Evolutionary conservation across 305 asterid genomes (phyloP).

Genomic region (Stenogyne calaminthoides): DNA sequence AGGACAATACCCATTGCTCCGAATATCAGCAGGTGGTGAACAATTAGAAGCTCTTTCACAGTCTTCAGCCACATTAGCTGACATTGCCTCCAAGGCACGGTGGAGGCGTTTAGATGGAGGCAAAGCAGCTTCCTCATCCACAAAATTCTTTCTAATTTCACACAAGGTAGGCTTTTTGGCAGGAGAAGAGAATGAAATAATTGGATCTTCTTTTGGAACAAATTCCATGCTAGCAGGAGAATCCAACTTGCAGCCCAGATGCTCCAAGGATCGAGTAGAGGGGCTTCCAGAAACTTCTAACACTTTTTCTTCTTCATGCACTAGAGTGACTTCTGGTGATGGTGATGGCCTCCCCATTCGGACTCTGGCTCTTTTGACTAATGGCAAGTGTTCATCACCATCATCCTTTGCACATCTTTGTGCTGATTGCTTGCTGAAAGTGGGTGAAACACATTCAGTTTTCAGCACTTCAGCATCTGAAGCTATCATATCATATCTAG

Average conservation of each 20-base stretch:
- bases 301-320: conserved; percentile 50
- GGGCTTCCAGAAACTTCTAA: conserved; percentile 45
- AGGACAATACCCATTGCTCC: conserved; percentile 45
- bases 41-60: conserved; percentile 47
- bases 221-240: conserved; percentile 43
- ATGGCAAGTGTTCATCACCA: conserved; percentile 90
- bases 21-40: conserved; percentile 41
- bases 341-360: conserved; percentile 70
- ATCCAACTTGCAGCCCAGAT: conserved; percentile 51
- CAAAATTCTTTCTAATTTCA: conserved; percentile 58
- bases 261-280: conserved; percentile 39
- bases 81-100: conserved; percentile 97
- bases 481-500: conserved; percentile 43
- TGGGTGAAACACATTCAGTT: conserved; percentile 41
- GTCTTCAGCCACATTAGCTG: conserved; percentile 87
- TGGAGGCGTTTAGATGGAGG: conserved; percentile 95
- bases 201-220: conserved; percentile 36
- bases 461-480: conserved; percentile 46
- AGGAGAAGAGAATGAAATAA: conserved; percentile 42
- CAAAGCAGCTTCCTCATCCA: conserved; percentile 83
- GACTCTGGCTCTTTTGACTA: conserved; percentile 89
- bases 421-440: conserved; percentile 47
- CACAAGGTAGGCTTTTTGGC: conserved; percentile 49
- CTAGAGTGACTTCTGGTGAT: conserved; percentile 38
- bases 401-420: conserved; percentile 58